Evolutionary conservation across 2,329 filamentous ascomycete genomes (phyloP).

Genomic region (Cadophora sp.): DNA sequence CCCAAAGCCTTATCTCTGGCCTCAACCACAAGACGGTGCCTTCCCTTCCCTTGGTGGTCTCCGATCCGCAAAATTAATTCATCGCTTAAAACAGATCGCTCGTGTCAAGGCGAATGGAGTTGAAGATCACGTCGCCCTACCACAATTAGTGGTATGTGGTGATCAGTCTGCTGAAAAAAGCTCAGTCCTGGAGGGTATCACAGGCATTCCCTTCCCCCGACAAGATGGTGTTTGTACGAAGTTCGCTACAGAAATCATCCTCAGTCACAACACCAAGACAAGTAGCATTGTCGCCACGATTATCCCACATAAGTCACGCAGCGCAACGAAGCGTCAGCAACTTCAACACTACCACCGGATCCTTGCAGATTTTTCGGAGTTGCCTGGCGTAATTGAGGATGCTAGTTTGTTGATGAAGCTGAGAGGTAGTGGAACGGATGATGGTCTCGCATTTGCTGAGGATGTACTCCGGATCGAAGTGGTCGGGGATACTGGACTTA

Average conservation of each 20-base stretch:
- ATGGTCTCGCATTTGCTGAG: conserved; percentile 29
- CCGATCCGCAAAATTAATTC: conserved; percentile 21
- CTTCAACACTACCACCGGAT: conserved; percentile 28
- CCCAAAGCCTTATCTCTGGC: no score
- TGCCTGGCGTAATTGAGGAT: conserved; percentile 37
- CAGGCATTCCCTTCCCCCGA: conserved; percentile 49
- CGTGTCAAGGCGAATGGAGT: conserved; percentile 21
- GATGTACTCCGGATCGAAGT: conserved; percentile 29
- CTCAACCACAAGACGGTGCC: no score
- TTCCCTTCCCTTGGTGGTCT: conserved; percentile 16
- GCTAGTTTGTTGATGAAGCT: conserved; percentile 36
- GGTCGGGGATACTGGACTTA: conserved; percentile 32
- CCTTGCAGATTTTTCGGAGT: conserved; percentile 35
- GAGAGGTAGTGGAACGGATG: conserved; percentile 36
- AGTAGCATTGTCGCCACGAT: no score
- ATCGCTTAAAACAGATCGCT: conserved; percentile 26
- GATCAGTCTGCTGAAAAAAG: conserved; percentile 50
- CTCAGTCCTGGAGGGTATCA: conserved; percentile 46
- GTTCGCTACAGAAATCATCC: conserved; percentile 53
- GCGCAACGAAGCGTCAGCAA: background rate
- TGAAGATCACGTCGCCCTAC: conserved; percentile 45
- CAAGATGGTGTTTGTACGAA: conserved; percentile 50
- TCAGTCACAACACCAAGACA: conserved; percentile 22
- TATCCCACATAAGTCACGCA: no score
- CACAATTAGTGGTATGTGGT: conserved; percentile 52